These are phyloP conservation scores for Cetraspora pellucida DNA, from an alignment of 192 early-diverging fungal genomes.

Conservation along the genomic window DNA sequence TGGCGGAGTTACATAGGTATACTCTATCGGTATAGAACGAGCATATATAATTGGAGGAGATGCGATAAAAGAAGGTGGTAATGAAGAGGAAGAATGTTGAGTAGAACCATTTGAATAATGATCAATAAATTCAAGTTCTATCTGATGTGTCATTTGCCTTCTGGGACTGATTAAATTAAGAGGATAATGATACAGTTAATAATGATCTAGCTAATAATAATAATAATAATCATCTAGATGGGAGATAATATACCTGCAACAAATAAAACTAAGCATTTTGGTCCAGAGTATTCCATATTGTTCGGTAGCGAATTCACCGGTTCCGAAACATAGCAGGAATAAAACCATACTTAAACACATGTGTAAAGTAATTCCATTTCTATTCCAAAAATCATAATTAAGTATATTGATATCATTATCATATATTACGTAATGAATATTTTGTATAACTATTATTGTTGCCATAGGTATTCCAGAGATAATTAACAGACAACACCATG, in stretches of 20 bases:
- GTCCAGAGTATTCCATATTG: constrained; percentile 22
- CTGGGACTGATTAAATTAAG: neutral
- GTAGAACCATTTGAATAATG: no score
- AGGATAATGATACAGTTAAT: no score
- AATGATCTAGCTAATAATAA: no score
- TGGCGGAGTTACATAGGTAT: no score
- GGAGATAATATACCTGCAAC: constrained; percentile 15
- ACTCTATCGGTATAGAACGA: no score
- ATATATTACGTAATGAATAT: neutral
- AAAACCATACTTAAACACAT: neutral
- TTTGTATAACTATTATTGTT: neutral
- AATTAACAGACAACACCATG: constrained; percentile 24
- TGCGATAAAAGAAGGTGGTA: no score
- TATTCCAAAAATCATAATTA: neutral
- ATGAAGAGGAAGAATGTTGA: no score
- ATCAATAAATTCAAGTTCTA: no score
- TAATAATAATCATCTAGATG: no score
- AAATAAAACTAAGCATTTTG: neutral
- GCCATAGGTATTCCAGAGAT: neutral
- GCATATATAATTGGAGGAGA: no score
- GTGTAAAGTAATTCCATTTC: neutral
- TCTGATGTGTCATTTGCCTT: neutral
- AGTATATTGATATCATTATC: neutral
- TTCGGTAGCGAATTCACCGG: constrained; percentile 23
- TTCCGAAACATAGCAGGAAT: constrained; percentile 29